phyloP scores from a whole-genome alignment of 441 rosid species.

The Dalechampia spathulata region DNA sequence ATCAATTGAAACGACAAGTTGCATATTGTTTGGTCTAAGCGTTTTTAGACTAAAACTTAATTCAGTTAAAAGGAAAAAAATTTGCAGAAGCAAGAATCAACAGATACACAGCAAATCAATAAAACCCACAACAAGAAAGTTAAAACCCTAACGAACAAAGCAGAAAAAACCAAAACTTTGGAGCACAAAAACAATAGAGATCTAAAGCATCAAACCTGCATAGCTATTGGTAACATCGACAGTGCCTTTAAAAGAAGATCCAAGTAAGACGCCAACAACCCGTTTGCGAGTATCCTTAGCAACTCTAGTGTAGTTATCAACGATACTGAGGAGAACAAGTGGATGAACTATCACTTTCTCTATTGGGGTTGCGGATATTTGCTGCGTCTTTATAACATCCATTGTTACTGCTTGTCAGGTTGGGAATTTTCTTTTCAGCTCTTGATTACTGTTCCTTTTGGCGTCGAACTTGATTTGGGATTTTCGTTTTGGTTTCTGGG shows the following conservation, averaged over 20 bases:
- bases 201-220: constrained; percentile 38
- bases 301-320: constrained; percentile 83
- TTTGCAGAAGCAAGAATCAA: neutral
- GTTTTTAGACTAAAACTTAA: too few species aligned
- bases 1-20: neutral
- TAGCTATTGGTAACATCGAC: constrained; percentile 88
- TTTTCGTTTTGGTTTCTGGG: neutral
- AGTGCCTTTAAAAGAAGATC: constrained; percentile 53
- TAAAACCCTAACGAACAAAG: neutral
- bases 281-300: constrained; percentile 83
- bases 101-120: neutral
- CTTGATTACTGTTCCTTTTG: neutral
- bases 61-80: too few species aligned
- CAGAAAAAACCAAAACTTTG: neutral
- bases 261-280: constrained; percentile 77
- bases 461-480: neutral
- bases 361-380: constrained; percentile 56
- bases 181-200: constrained; percentile 4
- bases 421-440: neutral
- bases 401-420: constrained; percentile 20
- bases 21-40: too few species aligned
- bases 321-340: constrained; percentile 81
- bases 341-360: constrained; percentile 90
- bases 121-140: neutral
- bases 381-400: constrained; percentile 86